Conservation (phyloP, 345 rosid genomes). For the Raphanus raphanistrum region DNA sequence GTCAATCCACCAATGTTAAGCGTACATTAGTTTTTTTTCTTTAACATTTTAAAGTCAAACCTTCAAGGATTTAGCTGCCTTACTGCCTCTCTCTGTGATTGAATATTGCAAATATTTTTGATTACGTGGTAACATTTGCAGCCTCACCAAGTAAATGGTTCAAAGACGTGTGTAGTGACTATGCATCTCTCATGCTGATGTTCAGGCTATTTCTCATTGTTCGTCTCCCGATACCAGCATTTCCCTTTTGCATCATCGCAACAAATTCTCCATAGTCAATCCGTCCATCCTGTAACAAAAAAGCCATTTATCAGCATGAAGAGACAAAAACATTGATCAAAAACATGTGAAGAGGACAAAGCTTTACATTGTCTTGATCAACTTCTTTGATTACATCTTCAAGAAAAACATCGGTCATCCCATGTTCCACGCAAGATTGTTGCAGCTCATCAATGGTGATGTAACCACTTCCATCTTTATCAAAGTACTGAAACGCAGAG, state of each 20-base stretch:
- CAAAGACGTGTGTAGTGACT: neutral
- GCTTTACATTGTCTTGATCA: conserved; percentile 92
- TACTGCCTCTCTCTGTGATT: conserved; percentile 14
- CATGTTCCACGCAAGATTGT: conserved; percentile 91
- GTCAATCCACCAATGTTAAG: conserved; percentile 16
- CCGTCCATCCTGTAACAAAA: conserved; percentile 70
- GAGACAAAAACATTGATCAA: neutral
- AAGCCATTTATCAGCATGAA: neutral
- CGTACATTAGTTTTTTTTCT: conserved; percentile 14
- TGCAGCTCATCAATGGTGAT: conserved; percentile 97
- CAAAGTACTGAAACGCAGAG: conserved; percentile 93
- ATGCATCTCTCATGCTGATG: conserved; percentile 88
- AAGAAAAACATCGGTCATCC: conserved; percentile 84
- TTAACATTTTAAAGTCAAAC: conserved; percentile 20
- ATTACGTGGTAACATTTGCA: conserved; percentile 16
- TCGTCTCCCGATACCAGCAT: conserved; percentile 89
- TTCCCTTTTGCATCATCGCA: conserved; percentile 99
- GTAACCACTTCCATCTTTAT: conserved; percentile 95
- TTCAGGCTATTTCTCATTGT: conserved; percentile 94
- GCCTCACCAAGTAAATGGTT: neutral
- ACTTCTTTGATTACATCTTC: conserved; percentile 96
- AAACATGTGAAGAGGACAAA: neutral
- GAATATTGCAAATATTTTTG: neutral
- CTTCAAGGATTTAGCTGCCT: conserved; percentile 17
- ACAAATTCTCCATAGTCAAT: conserved; percentile 97